A percentile compares a stretch with the other conserved stretches of the same genome.
phyloP scores from a whole-genome alignment of 768 basidiomycete species.

The Inosperma sp. region DNA sequence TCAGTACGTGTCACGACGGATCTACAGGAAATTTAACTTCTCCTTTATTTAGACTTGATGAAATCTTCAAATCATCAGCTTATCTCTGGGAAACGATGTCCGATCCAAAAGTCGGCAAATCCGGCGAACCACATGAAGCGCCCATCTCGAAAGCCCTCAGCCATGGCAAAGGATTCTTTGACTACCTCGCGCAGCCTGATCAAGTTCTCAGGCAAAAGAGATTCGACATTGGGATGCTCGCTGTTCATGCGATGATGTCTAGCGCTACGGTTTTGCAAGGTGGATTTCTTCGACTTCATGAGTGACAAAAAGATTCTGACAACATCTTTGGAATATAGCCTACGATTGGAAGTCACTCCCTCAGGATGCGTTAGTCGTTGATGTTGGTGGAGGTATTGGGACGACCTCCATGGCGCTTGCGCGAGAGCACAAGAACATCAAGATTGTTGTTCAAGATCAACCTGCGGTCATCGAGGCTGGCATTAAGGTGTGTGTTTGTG shows the following conservation, averaged over 20 bases:
- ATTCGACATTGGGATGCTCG: constrained; percentile 25
- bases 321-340: constrained; percentile 32
- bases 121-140: constrained; percentile 15
- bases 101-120: constrained; percentile 20
- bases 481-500: background rate
- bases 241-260: constrained; percentile 17
- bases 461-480: constrained; percentile 38
- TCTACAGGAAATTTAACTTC: background rate
- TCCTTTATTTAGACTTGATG: constrained; percentile 19
- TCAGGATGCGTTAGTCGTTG: constrained; percentile 50
- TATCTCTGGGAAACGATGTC: constrained; percentile 26
- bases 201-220: constrained; percentile 25
- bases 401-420: constrained; percentile 34
- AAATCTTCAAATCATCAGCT: constrained; percentile 23
- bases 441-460: constrained; percentile 61
- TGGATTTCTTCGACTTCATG: constrained; percentile 3
- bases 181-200: constrained; percentile 20
- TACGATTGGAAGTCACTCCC: constrained; percentile 56
- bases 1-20: constrained; percentile 13
- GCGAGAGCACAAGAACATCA: constrained; percentile 33
- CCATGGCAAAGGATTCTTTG: constrained; percentile 11
- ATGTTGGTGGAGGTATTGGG: constrained; percentile 71
- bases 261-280: constrained; percentile 18
- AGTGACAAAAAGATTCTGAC: background rate
- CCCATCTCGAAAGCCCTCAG: constrained; percentile 20